Base-by-base conservation (phyloP, 1,284 basidiomycete genomes). In the Xerocomus amazonicus region DNA sequence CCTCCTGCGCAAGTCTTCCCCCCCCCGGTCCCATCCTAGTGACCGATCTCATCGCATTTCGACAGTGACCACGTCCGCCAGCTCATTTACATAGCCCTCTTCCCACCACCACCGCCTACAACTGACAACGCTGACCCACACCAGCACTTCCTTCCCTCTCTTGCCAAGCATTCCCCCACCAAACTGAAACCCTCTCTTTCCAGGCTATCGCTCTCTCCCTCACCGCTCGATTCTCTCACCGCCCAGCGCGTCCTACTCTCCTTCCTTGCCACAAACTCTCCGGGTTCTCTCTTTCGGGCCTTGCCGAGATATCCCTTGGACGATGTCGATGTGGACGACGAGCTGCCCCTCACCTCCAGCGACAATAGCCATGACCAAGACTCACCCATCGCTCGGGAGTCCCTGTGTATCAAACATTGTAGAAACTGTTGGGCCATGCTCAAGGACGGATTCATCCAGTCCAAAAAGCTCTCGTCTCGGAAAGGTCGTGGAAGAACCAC, bases 1-100 rank as follows among this genome's bases (percentile, higher is more conserved):
- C 84, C 83, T 9, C 73, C 76, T 3, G 58, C 69, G 84, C 84
- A 61, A 62, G 83, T 69, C 56, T 48, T 4, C 26, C 40, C 34
- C 19, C 26, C 40, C 34, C 42, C 35, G 27, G 43, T 53, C 41
- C 41, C 55, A 33, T 55, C 27, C 49, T 28, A 45, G 41, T 44
- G 47, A 41, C 44, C 47, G 46, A 38, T 47, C 50, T 54, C 46
- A 59, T 53, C 37, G 33, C 48, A 36, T 49, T 31, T 37, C 8
- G 23, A 52, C 41, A 69, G 84, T 38, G 69, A 75, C 26, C 85
- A 86, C 55, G 67, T 89, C 48, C 75, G 83, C 33, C 83, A 86
- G 54, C 69, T 87, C 9, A 66, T 89, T 19, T 88, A 82, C 61
- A 79, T 88, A 35, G 73, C 83, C 13, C 72, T 88, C 26, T 83